Conservation (phyloP, 2,329 filamentous ascomycete species). For the Aureobasidium subglaciale region DNA sequence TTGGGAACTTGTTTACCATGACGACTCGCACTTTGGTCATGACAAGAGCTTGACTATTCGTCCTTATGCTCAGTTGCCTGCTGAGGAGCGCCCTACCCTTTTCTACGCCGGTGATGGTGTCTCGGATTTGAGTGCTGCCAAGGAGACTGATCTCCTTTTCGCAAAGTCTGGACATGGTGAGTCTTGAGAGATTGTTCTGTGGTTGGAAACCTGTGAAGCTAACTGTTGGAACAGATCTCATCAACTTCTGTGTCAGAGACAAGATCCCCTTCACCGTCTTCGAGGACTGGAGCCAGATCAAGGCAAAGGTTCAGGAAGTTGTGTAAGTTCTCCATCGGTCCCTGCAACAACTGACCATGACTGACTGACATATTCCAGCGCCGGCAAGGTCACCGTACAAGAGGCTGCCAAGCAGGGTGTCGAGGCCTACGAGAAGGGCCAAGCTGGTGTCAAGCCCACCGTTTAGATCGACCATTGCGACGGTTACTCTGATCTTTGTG, state of each 20-base stretch:
- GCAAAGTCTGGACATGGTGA: slow-evolving; percentile 82
- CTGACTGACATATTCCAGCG: slow-evolving; percentile 30
- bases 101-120: slow-evolving; percentile 96
- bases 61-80: slow-evolving; percentile 70
- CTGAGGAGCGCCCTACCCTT: slow-evolving; percentile 64
- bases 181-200: slow-evolving; percentile 20
- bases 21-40: slow-evolving; percentile 87
- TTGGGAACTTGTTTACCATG: slow-evolving; percentile 84
- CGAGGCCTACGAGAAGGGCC: slow-evolving; percentile 40
- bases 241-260: slow-evolving; percentile 77
- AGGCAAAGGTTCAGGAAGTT: slow-evolving; percentile 69
- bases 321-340: slow-evolving; percentile 30
- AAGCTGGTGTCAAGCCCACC: slow-evolving; percentile 28
- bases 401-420: slow-evolving; percentile 56
- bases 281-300: slow-evolving; percentile 73
- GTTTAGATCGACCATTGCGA: background rate
- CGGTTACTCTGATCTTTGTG: too few relatives aligned
- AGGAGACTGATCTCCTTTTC: slow-evolving; percentile 88
- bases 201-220: slow-evolving; percentile 11
- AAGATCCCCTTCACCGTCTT: slow-evolving; percentile 84
- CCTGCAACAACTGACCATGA: background rate
- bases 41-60: slow-evolving; percentile 91
- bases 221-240: slow-evolving; percentile 55
- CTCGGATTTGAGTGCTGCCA: slow-evolving; percentile 82
- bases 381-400: slow-evolving; percentile 62